phyloP scores from a whole-genome alignment of 495 filamentous ascomycete species.

The Penicillium parvum region DNA sequence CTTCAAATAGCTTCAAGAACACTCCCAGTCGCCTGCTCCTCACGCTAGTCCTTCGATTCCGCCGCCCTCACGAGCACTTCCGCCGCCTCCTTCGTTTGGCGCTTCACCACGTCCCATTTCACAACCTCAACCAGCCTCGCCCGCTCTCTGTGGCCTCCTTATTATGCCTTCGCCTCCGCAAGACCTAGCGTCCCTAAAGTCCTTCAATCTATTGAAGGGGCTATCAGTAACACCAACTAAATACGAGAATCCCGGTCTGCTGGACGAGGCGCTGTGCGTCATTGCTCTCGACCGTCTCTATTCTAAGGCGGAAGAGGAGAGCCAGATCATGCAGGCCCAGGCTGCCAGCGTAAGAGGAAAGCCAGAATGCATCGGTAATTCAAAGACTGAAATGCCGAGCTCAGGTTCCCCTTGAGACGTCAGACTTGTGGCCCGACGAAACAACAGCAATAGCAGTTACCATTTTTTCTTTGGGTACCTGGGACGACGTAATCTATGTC shows the following conservation, averaged over 20 bases:
- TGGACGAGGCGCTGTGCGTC: slow-evolving; percentile 83
- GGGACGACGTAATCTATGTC: no score
- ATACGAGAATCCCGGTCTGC: slow-evolving; percentile 93
- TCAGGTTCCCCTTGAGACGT: no score
- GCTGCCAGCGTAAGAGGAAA: slow-evolving; percentile 79
- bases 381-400: no score
- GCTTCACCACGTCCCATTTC: slow-evolving; percentile 31
- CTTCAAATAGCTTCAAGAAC: slow-evolving; percentile 66
- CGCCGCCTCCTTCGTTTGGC: slow-evolving; percentile 33
- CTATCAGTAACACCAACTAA: slow-evolving; percentile 80
- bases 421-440: no score
- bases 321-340: slow-evolving; percentile 77
- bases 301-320: slow-evolving; percentile 88
- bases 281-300: slow-evolving; percentile 93
- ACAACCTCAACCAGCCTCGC: slow-evolving; percentile 48
- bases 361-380: no score
- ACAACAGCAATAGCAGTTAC: no score
- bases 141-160: slow-evolving; percentile 64
- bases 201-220: slow-evolving; percentile 75
- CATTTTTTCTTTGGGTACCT: no score
- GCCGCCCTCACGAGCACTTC: slow-evolving; percentile 40
- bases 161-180: slow-evolving; percentile 75
- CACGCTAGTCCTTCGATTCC: slow-evolving; percentile 33
- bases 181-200: slow-evolving; percentile 70
- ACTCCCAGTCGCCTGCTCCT: slow-evolving; percentile 46